Conservation (phyloP, 345 rosid genomes). For the Turnera subulata region DNA sequence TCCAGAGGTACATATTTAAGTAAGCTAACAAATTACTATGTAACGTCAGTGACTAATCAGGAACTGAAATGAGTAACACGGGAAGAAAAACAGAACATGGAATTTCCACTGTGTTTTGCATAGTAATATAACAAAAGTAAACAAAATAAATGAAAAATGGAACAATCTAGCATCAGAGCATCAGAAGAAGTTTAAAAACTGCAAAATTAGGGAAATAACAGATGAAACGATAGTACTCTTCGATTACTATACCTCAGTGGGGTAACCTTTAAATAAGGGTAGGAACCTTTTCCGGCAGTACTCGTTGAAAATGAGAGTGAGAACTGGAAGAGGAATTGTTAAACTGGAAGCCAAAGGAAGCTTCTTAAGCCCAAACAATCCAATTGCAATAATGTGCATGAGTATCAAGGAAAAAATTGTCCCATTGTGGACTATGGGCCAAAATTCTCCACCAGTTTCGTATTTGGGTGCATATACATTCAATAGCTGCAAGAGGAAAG, state of each 20-base stretch:
- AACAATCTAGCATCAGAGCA: neutral
- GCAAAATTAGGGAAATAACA: neutral
- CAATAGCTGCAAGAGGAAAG: conserved; percentile 49
- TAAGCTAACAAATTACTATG: no score
- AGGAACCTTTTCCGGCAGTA: conserved; percentile 74
- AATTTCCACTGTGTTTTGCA: neutral
- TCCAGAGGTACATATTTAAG: no score
- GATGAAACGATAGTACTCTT: no score
- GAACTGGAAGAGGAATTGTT: conserved; percentile 70
- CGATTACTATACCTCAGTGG: conserved; percentile 62
- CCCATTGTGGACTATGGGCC: conserved; percentile 76
- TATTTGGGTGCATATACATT: conserved; percentile 74
- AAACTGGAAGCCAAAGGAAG: conserved; percentile 73
- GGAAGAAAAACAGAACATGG: neutral
- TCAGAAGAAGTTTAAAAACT: neutral
- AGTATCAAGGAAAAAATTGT: conserved; percentile 69
- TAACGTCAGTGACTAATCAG: no score
- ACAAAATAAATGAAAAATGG: neutral
- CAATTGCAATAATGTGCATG: conserved; percentile 86
- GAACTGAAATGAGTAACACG: no score
- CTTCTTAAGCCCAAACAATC: conserved; percentile 75
- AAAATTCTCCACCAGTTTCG: conserved; percentile 70
- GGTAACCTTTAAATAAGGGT: conserved; percentile 61
- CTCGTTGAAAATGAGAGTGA: conserved; percentile 66
- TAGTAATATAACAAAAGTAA: neutral